phyloP scores from a whole-genome alignment of 1,139 yeast genomes.

The Hemisphaericaspora xylofermentans region DNA sequence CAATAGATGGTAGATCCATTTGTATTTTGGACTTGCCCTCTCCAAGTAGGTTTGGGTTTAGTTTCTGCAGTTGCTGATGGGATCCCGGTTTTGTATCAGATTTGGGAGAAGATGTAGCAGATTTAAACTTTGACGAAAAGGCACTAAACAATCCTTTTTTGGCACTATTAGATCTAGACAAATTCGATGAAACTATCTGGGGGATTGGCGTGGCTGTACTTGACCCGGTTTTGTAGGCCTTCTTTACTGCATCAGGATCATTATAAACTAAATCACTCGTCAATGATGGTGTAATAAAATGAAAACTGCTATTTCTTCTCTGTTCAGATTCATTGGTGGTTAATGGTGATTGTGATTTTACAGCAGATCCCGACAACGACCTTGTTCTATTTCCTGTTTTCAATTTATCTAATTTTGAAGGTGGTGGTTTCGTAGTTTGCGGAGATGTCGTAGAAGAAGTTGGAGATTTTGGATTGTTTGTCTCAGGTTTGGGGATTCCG shows the following conservation, averaged over 20 bases:
- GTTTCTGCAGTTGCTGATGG: constrained; percentile 15
- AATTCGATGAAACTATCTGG: constrained; percentile 15
- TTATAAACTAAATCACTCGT: constrained; percentile 14
- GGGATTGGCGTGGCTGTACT: constrained; percentile 15
- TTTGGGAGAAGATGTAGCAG: constrained; percentile 11
- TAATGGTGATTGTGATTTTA: constrained; percentile 17
- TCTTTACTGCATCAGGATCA: constrained; percentile 9
- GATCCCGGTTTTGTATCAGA: constrained; percentile 8
- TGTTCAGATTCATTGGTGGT: constrained; percentile 15
- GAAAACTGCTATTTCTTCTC: constrained; percentile 14
- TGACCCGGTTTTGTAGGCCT: constrained; percentile 12
- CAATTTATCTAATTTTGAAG: constrained; percentile 24
- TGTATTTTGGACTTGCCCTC: constrained; percentile 13
- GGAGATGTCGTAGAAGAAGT: constrained; percentile 3
- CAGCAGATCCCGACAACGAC: constrained; percentile 28
- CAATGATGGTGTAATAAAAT: constrained; percentile 12
- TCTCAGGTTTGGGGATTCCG: constrained; percentile 1
- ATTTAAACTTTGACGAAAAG: constrained; percentile 55
- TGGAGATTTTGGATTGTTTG: constrained; percentile 1
- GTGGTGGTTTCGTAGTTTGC: constrained; percentile 1
- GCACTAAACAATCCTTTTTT: constrained; percentile 49
- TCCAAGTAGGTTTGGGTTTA: constrained; percentile 21
- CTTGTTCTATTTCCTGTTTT: constrained; percentile 30
- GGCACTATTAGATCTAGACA: constrained; percentile 26
- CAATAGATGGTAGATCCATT: constrained; percentile 23